Percentiles rank a stretch among this genome's conserved stretches.
These are phyloP conservation scores for Huntiella savannae DNA, from an alignment of 2,329 filamentous ascomycete species.

Conservation along the genomic window DNA sequence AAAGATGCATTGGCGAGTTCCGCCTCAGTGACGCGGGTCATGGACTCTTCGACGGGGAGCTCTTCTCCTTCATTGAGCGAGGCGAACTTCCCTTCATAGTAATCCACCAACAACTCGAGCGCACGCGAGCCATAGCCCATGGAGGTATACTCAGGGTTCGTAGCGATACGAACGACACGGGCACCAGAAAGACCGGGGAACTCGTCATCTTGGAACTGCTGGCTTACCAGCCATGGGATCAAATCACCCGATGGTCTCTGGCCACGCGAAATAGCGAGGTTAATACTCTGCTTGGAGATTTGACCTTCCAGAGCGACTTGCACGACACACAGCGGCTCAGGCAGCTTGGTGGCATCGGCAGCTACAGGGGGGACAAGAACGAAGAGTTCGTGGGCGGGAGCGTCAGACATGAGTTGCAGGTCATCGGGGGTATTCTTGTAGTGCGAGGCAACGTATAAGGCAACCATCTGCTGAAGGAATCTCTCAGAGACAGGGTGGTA, in stretches of 20 bases:
- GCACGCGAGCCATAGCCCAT: constrained; percentile 93
- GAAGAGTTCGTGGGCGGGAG: constrained; percentile 88
- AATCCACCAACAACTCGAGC: constrained; percentile 70
- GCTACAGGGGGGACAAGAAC: constrained; percentile 76
- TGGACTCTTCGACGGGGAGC: constrained; percentile 32
- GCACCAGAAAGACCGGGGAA: constrained; percentile 88
- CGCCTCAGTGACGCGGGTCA: constrained; percentile 62
- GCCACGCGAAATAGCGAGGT: constrained; percentile 75
- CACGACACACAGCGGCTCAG: constrained; percentile 85
- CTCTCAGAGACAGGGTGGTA: constrained; percentile 95
- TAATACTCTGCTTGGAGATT: constrained; percentile 81
- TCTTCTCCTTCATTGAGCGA: constrained; percentile 56
- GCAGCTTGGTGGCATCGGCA: constrained; percentile 57
- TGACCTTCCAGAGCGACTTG: constrained; percentile 88
- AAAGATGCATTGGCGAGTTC: constrained; percentile 62
- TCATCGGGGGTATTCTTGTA: constrained; percentile 98
- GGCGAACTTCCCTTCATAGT: constrained; percentile 86
- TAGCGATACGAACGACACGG: constrained; percentile 82
- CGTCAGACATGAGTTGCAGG: constrained; percentile 95
- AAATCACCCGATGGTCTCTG: constrained; percentile 79
- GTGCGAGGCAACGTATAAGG: constrained; percentile 86
- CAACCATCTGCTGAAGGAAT: constrained; percentile 96
- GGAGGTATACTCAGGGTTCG: constrained; percentile 75
- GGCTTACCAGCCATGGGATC: constrained; percentile 92
- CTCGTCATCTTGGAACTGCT: constrained; percentile 95